These are phyloP conservation scores for Coniella lustricola DNA, from an alignment of 2,329 filamentous ascomycete species.

Conservation along the genomic window DNA sequence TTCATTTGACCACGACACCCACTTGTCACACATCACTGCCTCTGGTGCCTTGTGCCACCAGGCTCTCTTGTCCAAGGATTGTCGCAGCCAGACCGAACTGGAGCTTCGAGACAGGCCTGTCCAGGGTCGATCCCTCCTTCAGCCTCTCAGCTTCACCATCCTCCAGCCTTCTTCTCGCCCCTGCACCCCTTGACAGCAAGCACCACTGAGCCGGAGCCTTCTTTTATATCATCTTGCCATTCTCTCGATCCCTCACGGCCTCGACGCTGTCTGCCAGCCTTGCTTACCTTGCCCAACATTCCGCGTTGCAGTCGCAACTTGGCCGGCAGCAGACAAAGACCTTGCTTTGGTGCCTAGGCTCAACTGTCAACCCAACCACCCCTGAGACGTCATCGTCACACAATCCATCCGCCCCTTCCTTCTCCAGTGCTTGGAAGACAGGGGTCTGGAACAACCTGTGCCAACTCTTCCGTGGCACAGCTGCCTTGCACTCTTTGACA, in stretches of 20 bases:
- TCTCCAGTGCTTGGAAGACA: slow-evolving; percentile 10
- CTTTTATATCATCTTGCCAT: slow-evolving; percentile 4
- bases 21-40: not conserved
- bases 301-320: slow-evolving; percentile 3
- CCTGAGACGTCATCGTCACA: slow-evolving; percentile 16
- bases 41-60: not conserved
- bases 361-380: not conserved
- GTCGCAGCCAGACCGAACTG: not conserved
- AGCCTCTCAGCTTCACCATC: not conserved
- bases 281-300: not conserved
- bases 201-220: no score
- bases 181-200: not conserved
- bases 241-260: not conserved
- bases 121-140: not conserved
- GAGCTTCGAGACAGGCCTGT: not conserved
- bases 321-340: slow-evolving; percentile 4
- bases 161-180: slow-evolving; percentile 10
- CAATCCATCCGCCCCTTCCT: slow-evolving; percentile 11
- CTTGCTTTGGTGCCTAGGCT: slow-evolving; percentile 2
- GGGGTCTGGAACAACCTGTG: not conserved
- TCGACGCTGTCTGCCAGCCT: not conserved
- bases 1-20: not conserved
- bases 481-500: slow-evolving; percentile 1
- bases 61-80: not conserved
- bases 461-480: slow-evolving; percentile 2